These are phyloP conservation scores for Ceratocystis ficicola DNA, from an alignment of 2,329 filamentous ascomycete species.

Conservation along the genomic window DNA sequence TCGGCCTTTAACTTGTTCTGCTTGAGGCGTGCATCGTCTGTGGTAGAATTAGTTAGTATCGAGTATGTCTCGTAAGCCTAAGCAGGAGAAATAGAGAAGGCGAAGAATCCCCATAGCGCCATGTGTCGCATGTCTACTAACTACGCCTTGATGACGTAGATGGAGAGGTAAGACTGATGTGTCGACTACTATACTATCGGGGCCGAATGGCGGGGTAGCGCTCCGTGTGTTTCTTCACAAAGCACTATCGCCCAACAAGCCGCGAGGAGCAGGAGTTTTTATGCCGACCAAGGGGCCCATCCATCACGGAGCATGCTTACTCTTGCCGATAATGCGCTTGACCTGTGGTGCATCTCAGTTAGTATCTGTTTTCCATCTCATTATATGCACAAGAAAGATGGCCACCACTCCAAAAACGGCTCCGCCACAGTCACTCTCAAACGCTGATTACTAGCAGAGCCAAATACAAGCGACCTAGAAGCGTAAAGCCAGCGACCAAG, in stretches of 20 bases:
- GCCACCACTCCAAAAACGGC: not conserved
- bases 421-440: not conserved
- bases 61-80: not conserved
- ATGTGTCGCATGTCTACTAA: not conserved
- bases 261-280: no score
- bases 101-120: not conserved
- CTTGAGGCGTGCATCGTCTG: constrained; percentile 62
- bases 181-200: not conserved
- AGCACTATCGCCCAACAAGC: not conserved
- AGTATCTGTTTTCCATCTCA: constrained; percentile 14
- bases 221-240: not conserved
- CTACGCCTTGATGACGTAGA: not conserved
- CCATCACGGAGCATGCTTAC: constrained; percentile 14
- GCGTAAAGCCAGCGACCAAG: not conserved
- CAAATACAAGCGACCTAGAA: not conserved
- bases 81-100: not conserved
- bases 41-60: not conserved
- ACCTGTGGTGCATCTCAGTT: constrained; percentile 35
- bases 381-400: not conserved
- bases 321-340: constrained; percentile 71
- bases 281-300: not conserved
- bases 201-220: not conserved
- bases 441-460: not conserved
- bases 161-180: not conserved
- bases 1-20: constrained; percentile 63